Evolutionary conservation across 331 rosid genomes (phyloP), one percentile per base, ranked within the genome.

Genomic region (Acacia pycnantha): DNA sequence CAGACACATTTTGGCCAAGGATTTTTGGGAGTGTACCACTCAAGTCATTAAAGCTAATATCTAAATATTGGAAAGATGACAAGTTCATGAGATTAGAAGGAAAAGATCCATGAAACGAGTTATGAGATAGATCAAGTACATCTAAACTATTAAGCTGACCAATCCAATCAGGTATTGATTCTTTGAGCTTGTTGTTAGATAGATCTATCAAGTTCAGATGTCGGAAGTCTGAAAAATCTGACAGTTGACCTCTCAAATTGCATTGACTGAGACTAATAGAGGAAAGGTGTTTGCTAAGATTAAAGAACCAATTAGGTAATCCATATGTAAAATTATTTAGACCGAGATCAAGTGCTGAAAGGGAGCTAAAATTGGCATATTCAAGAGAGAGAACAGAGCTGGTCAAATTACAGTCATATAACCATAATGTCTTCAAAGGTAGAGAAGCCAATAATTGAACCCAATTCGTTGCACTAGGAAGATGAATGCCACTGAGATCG

Each of bases 141-240:
- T n/a, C n/a, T n/a, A n/a, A n/a, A n/a, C n/a, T n/a, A n/a, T n/a
- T n/a, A n/a, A n/a, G n/a, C n/a, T n/a, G n/a, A n/a, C n/a, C n/a
- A n/a, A n/a, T n/a, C n/a, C n/a, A n/a, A n/a, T n/a, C n/a, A n/a
- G n/a, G n/a, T n/a, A n/a, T n/a, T n/a, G n/a, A n/a, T n/a, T n/a
- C n/a, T n/a, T n/a, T n/a, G n/a, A n/a, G n/a, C n/a, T n/a, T n/a
- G n/a, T n/a, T n/a, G n/a, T n/a, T n/a, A n/a, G n/a, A n/a, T n/a
- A 64, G 70, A 14, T 64, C 12, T 29, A 64, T 6, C 0, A 0
- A 2, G 0, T 0, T 0, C n/a, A 29, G 10, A 5, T 29, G 0
- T 64, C 4, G 41, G 15, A 13, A 29, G n/a, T 19, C n/a, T 15
- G 70, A 64, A 6, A 64, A 15, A 29, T 64, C 22, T 29, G 70